Evolutionary conservation across 176 grass and related monocot genomes (phyloP).

Genomic region (Bromus sterilis): DNA sequence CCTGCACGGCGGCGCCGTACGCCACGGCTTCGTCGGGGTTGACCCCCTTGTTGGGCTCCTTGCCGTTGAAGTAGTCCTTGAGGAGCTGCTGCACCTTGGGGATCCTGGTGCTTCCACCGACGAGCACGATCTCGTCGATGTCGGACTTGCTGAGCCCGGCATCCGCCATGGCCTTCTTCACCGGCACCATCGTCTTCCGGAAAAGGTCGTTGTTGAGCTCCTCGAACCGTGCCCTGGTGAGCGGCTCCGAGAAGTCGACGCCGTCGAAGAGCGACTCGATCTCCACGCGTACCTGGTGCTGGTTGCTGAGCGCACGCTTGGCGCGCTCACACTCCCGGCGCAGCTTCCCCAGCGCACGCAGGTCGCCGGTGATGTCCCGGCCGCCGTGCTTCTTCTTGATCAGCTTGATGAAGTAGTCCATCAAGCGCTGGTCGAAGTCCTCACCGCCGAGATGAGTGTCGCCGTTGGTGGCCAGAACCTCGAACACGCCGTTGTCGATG

Average conservation of each 20-base stretch:
- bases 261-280: background rate
- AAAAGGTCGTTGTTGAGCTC: background rate
- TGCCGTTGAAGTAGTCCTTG: constrained; percentile 6
- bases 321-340: background rate
- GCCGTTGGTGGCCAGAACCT: background rate
- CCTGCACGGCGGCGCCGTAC: background rate
- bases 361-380: background rate
- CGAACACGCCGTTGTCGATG: background rate
- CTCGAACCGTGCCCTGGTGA: background rate
- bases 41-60: background rate
- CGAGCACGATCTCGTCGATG: background rate
- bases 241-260: background rate
- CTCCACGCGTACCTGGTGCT: background rate
- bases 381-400: background rate
- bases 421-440: background rate
- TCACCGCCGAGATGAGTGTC: background rate
- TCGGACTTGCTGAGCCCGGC: background rate
- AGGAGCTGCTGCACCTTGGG: background rate
- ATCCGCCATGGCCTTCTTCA: background rate
- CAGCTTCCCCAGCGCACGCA: background rate
- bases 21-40: background rate
- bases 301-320: background rate
- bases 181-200: background rate
- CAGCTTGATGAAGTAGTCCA: background rate
- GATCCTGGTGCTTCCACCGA: background rate